Conservation (phyloP, 306 rosid species). For the Astragalus glycyphyllos region DNA sequence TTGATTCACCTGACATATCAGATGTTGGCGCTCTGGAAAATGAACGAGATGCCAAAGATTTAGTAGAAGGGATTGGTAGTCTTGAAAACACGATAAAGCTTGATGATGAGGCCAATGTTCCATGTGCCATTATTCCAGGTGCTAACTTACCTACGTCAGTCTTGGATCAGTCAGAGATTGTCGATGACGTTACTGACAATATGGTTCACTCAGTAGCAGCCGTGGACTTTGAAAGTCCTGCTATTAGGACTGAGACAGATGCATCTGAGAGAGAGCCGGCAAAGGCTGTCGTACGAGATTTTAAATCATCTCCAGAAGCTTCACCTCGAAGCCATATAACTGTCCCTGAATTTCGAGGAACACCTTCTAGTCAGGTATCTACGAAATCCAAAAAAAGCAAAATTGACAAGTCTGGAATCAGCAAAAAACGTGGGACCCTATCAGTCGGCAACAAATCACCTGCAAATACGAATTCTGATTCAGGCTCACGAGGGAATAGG, state of each 20-base stretch:
- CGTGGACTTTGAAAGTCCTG: slow-evolving; percentile 46
- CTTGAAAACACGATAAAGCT: slow-evolving; percentile 36
- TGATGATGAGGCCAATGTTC: slow-evolving; percentile 49
- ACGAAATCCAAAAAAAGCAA: slow-evolving; percentile 53
- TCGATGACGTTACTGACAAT: slow-evolving; percentile 43
- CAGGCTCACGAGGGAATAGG: slow-evolving; percentile 58
- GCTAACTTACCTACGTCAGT: slow-evolving; percentile 38
- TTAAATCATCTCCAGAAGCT: slow-evolving; percentile 64
- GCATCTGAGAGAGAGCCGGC: slow-evolving; percentile 52
- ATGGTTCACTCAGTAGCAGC: slow-evolving; percentile 42
- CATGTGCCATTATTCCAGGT: slow-evolving; percentile 33
- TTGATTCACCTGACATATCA: slow-evolving; percentile 81
- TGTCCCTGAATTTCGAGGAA: slow-evolving; percentile 76
- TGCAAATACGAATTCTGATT: slow-evolving; percentile 58
- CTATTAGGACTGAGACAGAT: slow-evolving; percentile 47
- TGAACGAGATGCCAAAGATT: slow-evolving; percentile 55
- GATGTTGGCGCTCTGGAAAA: slow-evolving; percentile 62
- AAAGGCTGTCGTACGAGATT: slow-evolving; percentile 47
- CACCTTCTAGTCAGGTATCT: slow-evolving; percentile 89
- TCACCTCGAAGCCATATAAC: slow-evolving; percentile 76
- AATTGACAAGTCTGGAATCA: slow-evolving; percentile 55
- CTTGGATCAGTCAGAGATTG: slow-evolving; percentile 52
- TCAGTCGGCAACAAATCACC: slow-evolving; percentile 67
- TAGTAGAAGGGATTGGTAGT: slow-evolving; percentile 52
- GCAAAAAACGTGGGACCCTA: slow-evolving; percentile 49